A percentile compares a stretch with the other conserved stretches of the same genome.
phyloP scores from a whole-genome alignment of 371 early-diverging fungal genomes.

The Mycotypha africana region DNA sequence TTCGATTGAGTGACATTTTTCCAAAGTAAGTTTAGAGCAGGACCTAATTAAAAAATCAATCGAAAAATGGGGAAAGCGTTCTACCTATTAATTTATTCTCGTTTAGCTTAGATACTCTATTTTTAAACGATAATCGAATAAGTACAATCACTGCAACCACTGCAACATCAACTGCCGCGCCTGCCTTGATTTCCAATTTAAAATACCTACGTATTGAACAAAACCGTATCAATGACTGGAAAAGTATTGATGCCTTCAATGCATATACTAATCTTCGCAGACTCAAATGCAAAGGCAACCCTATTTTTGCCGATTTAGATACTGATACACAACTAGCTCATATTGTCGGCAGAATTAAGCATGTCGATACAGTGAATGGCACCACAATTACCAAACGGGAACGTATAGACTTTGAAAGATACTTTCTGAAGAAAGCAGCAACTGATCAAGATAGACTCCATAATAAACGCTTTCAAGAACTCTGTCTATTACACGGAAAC shows the following conservation, averaged over 20 bases:
- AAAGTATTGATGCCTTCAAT: conserved; percentile 42
- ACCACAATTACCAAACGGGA: conserved; percentile 44
- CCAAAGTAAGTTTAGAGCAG: not conserved
- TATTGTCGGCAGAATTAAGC: conserved; percentile 31
- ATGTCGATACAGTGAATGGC: conserved; percentile 27
- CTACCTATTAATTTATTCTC: no score
- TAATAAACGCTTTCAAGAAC: no score
- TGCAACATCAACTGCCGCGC: no score
- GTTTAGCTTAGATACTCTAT: conserved; percentile 34
- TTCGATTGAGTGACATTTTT: conserved; percentile 29
- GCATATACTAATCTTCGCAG: conserved; percentile 26
- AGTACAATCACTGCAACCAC: no score
- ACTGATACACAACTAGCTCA: conserved; percentile 21
- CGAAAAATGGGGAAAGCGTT: no score
- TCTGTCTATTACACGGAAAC: no score
- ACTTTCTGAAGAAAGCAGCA: conserved; percentile 68
- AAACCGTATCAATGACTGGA: conserved; percentile 38
- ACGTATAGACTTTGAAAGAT: conserved; percentile 69
- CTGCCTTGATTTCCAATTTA: conserved; percentile 22
- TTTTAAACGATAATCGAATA: conserved; percentile 45
- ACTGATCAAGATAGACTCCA: no score
- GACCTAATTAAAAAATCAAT: no score
- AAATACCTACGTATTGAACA: conserved; percentile 35
- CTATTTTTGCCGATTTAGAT: conserved; percentile 23
- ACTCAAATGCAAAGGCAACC: conserved; percentile 48